Evolutionary conservation across 345 rosid genomes (phyloP).

Genomic region (Mallotus nudiflorus): DNA sequence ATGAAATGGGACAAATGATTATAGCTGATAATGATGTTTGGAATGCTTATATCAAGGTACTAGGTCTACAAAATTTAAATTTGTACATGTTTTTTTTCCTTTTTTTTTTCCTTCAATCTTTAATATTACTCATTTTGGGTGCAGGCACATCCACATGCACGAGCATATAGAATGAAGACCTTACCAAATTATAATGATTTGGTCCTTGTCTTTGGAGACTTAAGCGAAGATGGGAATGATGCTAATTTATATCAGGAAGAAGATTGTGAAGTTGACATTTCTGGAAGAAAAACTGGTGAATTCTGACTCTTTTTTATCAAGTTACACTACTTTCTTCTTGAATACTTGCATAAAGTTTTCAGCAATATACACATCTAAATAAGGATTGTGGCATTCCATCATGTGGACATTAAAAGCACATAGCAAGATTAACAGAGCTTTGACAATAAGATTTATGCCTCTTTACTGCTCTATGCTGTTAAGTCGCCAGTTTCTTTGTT

Average conservation of each 20-base stretch:
- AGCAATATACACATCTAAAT: background rate
- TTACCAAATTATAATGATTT: conserved; percentile 69
- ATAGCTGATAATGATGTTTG: conserved; percentile 60
- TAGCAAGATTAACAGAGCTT: background rate
- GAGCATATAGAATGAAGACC: conserved; percentile 61
- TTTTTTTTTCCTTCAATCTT: conserved; percentile 14
- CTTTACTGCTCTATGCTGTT: background rate
- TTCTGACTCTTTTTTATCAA: conserved; percentile 10
- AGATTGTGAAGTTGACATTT: conserved; percentile 37
- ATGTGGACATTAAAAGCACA: background rate
- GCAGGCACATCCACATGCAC: conserved; percentile 64
- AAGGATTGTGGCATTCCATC: background rate
- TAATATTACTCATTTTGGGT: conserved; percentile 8
- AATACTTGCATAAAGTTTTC: background rate
- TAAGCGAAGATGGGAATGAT: conserved; percentile 31
- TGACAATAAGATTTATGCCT: background rate
- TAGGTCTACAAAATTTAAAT: conserved; percentile 7
- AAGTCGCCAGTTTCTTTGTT: background rate
- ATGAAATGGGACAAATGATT: conserved; percentile 53
- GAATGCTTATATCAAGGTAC: conserved; percentile 75
- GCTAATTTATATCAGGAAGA: conserved; percentile 37
- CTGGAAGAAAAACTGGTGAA: conserved; percentile 42
- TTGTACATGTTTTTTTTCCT: background rate
- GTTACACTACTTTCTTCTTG: conserved; percentile 4
- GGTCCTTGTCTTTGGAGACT: conserved; percentile 53